phyloP scores from a whole-genome alignment of 1,139 yeast genomes.

The Blastobotrys elegans region DNA sequence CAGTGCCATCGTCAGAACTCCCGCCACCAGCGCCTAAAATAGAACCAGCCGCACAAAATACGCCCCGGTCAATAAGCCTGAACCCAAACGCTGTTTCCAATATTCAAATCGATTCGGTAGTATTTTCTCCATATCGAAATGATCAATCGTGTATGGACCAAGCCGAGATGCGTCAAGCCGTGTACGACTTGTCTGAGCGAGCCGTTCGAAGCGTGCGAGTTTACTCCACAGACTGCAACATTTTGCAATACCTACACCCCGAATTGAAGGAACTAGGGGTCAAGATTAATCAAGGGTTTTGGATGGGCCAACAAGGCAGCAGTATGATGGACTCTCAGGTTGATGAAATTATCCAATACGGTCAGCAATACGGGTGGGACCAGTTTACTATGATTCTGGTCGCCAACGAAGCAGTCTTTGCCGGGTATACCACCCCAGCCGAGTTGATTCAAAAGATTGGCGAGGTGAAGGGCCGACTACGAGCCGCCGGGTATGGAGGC shows the following conservation, averaged over 20 bases:
- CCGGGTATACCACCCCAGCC: constrained; percentile 52
- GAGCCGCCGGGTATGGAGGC: constrained; percentile 73
- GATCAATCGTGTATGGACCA: constrained; percentile 62
- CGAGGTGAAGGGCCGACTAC: constrained; percentile 53
- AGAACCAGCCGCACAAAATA: neutral
- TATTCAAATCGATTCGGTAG: constrained; percentile 40
- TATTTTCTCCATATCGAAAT: constrained; percentile 75
- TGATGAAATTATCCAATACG: constrained; percentile 46
- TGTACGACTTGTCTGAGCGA: constrained; percentile 50
- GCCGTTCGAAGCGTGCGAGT: constrained; percentile 65
- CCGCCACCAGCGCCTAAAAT: neutral
- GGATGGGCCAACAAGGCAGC: constrained; percentile 61
- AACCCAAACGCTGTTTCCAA: constrained; percentile 7
- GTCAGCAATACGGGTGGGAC: constrained; percentile 52
- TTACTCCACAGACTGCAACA: constrained; percentile 82
- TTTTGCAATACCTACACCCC: constrained; percentile 61
- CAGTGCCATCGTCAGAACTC: neutral
- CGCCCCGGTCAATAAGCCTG: neutral
- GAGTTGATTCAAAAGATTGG: constrained; percentile 60
- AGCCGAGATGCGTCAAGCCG: constrained; percentile 52
- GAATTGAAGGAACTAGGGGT: constrained; percentile 57
- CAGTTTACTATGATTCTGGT: constrained; percentile 68
- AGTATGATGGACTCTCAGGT: constrained; percentile 64
- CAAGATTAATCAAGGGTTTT: constrained; percentile 78
- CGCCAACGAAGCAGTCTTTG: constrained; percentile 81